phyloP scores from a whole-genome alignment of 2,329 filamentous ascomycete genomes.

The Lachnellula arida region DNA sequence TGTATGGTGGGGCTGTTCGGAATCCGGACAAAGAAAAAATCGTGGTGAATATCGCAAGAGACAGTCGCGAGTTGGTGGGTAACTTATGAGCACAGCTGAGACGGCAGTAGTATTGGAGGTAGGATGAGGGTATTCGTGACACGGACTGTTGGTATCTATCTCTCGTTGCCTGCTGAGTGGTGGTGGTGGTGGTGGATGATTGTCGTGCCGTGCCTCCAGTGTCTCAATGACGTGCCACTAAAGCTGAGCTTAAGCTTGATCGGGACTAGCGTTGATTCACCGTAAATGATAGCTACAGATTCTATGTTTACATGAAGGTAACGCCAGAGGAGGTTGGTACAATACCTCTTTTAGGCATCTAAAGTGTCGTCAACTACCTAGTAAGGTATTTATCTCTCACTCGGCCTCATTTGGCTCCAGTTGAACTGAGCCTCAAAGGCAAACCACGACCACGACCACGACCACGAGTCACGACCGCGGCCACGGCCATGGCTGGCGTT shows the following conservation, averaged over 20 bases:
- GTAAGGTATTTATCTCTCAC: too few relatives aligned
- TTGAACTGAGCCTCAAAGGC: neutral
- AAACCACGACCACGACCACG: neutral
- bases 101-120: neutral
- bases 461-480: neutral
- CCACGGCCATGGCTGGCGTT: constrained; percentile 15
- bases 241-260: neutral
- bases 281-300: too few relatives aligned
- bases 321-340: too few relatives aligned
- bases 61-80: neutral
- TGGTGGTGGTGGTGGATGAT: constrained; percentile 14
- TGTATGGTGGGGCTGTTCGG: constrained; percentile 26
- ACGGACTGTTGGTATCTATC: constrained; percentile 5
- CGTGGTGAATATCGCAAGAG: constrained; percentile 1
- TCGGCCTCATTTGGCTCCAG: too few relatives aligned
- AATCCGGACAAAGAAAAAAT: constrained; percentile 11
- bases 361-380: too few relatives aligned
- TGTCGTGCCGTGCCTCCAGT: constrained; percentile 9
- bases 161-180: constrained; percentile 14
- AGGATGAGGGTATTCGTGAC: constrained; percentile 6
- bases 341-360: too few relatives aligned
- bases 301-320: neutral
- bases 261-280: constrained; percentile 11
- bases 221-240: constrained; percentile 21
- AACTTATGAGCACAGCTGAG: neutral